Percentiles rank a stretch among this genome's conserved stretches.
These are phyloP conservation scores for Arabis alpina DNA, from an alignment of 345 rosid species.

Conservation along the genomic window DNA sequence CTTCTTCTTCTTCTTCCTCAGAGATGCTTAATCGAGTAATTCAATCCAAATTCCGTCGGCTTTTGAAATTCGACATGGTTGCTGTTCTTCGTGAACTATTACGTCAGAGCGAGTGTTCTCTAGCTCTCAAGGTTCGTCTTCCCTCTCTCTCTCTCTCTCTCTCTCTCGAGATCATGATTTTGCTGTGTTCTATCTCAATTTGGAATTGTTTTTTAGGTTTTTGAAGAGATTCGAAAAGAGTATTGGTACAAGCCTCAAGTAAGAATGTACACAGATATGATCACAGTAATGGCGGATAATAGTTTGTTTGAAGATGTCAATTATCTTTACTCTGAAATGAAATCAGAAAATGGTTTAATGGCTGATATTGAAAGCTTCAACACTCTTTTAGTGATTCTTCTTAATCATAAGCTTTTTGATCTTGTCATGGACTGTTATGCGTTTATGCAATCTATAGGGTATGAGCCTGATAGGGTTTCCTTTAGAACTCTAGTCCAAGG, in stretches of 20 bases:
- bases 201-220: slow-evolving; percentile 51
- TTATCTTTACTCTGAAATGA: slow-evolving; percentile 50
- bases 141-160: not conserved
- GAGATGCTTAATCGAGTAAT: slow-evolving; percentile 46
- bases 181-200: slow-evolving; percentile 11
- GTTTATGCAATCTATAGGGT: slow-evolving; percentile 61
- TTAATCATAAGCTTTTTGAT: slow-evolving; percentile 51
- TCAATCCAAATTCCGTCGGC: slow-evolving; percentile 58
- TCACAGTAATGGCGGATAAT: slow-evolving; percentile 55
- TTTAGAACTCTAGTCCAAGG: slow-evolving; percentile 62
- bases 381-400: slow-evolving; percentile 53
- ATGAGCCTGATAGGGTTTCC: slow-evolving; percentile 70
- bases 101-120: slow-evolving; percentile 68
- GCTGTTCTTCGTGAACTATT: slow-evolving; percentile 82
- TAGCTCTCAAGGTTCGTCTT: slow-evolving; percentile 60
- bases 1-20: slow-evolving; percentile 17
- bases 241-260: slow-evolving; percentile 74
- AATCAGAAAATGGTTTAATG: slow-evolving; percentile 52
- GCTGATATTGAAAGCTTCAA: slow-evolving; percentile 61
- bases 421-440: slow-evolving; percentile 63
- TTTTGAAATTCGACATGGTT: slow-evolving; percentile 80
- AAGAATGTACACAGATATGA: slow-evolving; percentile 60
- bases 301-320: slow-evolving; percentile 54
- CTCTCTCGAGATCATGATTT: not conserved
- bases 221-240: slow-evolving; percentile 71